Evolutionary conservation across 805 yeast species (phyloP).

Genomic region (Candida xyloterini): DNA sequence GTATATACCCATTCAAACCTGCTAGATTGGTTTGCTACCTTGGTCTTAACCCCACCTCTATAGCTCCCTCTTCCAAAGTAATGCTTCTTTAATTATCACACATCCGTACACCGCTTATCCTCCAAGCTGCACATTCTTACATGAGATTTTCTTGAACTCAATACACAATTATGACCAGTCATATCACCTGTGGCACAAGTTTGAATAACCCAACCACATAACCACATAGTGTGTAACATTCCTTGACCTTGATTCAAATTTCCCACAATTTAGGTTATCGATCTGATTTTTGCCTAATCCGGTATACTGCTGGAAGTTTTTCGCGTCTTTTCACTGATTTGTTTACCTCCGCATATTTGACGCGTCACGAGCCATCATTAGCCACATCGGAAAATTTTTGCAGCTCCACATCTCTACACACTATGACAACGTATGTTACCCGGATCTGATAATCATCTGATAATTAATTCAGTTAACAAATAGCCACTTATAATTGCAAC

Average conservation of each 20-base stretch:
- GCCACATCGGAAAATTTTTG: background rate
- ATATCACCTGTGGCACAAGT: background rate
- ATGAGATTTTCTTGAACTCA: background rate
- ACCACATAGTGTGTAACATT: background rate
- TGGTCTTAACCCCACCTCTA: no score
- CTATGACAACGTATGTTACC: background rate
- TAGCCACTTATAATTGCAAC: background rate
- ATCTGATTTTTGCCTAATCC: constrained; percentile 1
- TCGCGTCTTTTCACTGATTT: constrained; percentile 10
- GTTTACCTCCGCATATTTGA: constrained; percentile 10
- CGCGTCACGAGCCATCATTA: constrained; percentile 6
- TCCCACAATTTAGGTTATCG: background rate
- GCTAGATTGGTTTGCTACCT: no score
- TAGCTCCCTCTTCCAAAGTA: no score
- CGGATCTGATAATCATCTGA: background rate
- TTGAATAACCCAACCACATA: background rate
- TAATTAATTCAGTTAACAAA: background rate
- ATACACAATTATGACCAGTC: background rate
- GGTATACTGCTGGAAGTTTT: constrained; percentile 4
- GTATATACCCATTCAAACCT: no score
- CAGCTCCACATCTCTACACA: constrained; percentile 1
- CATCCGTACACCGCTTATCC: no score
- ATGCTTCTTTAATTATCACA: no score
- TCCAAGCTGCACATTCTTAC: no score
- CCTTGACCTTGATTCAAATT: background rate